Conservation (phyloP, 805 yeast genomes). For the Clavispora carvajalis region DNA sequence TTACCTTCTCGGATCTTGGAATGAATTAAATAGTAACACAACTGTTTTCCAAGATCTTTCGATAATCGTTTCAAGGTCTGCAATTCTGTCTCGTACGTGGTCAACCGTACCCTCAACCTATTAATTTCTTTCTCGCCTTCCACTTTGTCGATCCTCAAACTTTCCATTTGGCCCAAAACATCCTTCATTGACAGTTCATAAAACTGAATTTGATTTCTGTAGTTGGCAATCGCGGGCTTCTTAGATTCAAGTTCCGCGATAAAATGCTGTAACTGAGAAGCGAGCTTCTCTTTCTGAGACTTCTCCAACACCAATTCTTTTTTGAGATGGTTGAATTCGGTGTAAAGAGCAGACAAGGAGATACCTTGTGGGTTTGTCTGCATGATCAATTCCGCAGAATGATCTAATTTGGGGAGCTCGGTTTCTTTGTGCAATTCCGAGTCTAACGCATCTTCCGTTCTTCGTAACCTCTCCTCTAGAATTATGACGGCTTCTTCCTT, state of each 20-base stretch:
- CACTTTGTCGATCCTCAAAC: conserved; percentile 45
- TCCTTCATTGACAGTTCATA: conserved; percentile 52
- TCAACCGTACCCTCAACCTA: conserved; percentile 24
- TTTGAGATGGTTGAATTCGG: conserved; percentile 60
- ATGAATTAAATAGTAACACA: conserved; percentile 69
- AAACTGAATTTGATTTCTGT: conserved; percentile 53
- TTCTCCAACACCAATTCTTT: conserved; percentile 66
- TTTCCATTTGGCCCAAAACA: conserved; percentile 48
- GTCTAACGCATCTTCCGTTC: conserved; percentile 39
- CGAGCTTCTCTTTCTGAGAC: conserved; percentile 63
- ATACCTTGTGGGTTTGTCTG: conserved; percentile 43
- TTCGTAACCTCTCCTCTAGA: conserved; percentile 30
- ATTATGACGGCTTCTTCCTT: conserved; percentile 29
- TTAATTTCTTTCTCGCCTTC: conserved; percentile 37
- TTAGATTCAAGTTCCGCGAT: conserved; percentile 72
- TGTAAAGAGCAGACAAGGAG: conserved; percentile 59
- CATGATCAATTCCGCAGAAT: conserved; percentile 52
- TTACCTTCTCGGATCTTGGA: conserved; percentile 51
- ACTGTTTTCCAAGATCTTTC: conserved; percentile 73
- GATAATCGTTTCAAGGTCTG: conserved; percentile 50
- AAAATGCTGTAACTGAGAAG: conserved; percentile 64
- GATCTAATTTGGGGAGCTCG: conserved; percentile 42
- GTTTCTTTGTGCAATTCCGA: conserved; percentile 34
- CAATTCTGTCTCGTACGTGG: conserved; percentile 45
- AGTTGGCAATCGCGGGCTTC: conserved; percentile 67